Percentiles rank a stretch among this genome's conserved stretches.
Conservation (phyloP, 768 basidiomycete genomes). For the Russula ochroleuca region DNA sequence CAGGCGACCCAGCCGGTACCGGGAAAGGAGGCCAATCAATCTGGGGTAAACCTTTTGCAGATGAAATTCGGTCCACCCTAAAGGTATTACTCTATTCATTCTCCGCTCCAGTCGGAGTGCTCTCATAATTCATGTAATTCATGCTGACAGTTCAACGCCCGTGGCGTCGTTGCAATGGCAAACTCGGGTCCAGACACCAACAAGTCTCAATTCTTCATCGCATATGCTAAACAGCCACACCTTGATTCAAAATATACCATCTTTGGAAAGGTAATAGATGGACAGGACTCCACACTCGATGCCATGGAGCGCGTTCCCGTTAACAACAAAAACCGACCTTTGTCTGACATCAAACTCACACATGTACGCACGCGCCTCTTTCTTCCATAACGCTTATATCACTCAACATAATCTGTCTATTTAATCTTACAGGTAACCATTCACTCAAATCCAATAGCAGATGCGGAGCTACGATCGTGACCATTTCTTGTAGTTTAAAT, state of each 20-base stretch:
- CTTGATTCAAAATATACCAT: constrained; percentile 94
- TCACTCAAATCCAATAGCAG: constrained; percentile 94
- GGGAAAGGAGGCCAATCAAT: constrained; percentile 97
- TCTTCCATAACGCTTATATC: constrained; percentile 1
- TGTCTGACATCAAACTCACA: constrained; percentile 77
- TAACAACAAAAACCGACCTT: constrained; percentile 82
- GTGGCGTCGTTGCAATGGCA: constrained; percentile 97
- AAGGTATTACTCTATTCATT: constrained; percentile 50
- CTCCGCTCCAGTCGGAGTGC: constrained; percentile 21
- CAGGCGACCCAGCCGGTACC: constrained; percentile 82
- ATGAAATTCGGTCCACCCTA: constrained; percentile 90
- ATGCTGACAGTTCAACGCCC: constrained; percentile 74
- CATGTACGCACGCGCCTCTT: constrained; percentile 48
- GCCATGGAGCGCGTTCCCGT: constrained; percentile 92
- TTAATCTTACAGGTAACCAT: constrained; percentile 58
- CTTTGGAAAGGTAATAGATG: constrained; percentile 97
- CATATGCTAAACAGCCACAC: constrained; percentile 90
- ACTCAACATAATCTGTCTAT: background rate
- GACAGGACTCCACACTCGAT: constrained; percentile 89
- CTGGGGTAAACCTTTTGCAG: constrained; percentile 88
- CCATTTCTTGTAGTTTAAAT: background rate
- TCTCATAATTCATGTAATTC: constrained; percentile 2
- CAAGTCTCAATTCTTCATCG: constrained; percentile 87
- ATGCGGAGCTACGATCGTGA: constrained; percentile 47
- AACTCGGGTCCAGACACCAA: constrained; percentile 93